A percentile compares a stretch with the other conserved stretches of the same genome.
These are phyloP conservation scores for Dictyostelium firmibasis DNA, from an alignment of 78 protist genomes.

Conservation along the genomic window DNA sequence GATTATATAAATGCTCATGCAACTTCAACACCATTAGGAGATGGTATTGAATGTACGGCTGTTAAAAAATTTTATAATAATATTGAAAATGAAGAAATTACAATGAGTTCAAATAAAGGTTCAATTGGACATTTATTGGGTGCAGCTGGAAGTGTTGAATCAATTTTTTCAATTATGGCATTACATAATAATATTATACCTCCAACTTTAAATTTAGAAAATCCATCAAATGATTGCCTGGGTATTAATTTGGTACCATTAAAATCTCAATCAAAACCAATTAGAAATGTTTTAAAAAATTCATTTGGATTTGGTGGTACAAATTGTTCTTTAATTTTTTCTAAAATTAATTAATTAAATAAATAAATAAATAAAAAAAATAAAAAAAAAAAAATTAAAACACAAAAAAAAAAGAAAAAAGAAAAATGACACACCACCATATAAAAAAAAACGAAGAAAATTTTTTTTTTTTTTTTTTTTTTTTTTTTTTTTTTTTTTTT, in stretches of 20 bases:
- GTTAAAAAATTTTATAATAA: conserved; percentile 39
- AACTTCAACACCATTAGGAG: conserved; percentile 97
- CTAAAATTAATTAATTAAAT: not conserved
- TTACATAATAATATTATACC: conserved; percentile 73
- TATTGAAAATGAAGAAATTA: not conserved
- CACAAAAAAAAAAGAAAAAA: too few species aligned
- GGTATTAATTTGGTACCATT: conserved; percentile 29
- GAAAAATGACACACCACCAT: too few species aligned
- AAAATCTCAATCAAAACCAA: not conserved
- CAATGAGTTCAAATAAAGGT: conserved; percentile 86
- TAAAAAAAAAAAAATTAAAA: not conserved
- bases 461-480: too few species aligned
- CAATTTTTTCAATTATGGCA: conserved; percentile 86
- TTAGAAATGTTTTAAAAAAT: conserved; percentile 85
- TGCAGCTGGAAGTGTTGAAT: conserved; percentile 97
- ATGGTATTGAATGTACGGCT: conserved; percentile 86
- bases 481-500: too few species aligned
- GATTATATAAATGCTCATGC: conserved; percentile 97
- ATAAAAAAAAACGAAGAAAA: too few species aligned
- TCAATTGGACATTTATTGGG: conserved; percentile 98
- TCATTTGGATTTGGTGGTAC: conserved; percentile 98
- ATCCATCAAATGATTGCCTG: not conserved
- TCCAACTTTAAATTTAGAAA: conserved; percentile 78
- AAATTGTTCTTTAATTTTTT: conserved; percentile 85
- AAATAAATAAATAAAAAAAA: not conserved